phyloP scores from a whole-genome alignment of 2,329 filamentous ascomycete species.

The Alternaria consortialis region DNA sequence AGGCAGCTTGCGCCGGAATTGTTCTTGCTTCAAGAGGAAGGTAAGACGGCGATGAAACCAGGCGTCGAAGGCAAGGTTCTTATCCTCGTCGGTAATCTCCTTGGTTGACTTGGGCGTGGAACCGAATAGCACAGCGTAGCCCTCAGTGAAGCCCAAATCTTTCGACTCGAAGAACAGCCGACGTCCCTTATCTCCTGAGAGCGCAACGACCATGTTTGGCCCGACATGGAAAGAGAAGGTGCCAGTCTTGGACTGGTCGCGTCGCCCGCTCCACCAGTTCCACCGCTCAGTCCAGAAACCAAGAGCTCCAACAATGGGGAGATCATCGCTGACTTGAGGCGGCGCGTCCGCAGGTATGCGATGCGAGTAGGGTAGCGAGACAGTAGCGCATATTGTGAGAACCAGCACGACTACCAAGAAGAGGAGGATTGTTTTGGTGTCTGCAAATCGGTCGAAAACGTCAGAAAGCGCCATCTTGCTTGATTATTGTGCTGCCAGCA shows the following conservation, averaged over 20 bases:
- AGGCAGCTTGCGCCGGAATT: slow-evolving; percentile 49
- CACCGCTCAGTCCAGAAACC: slow-evolving; percentile 59
- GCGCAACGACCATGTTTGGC: slow-evolving; percentile 55
- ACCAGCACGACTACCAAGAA: slow-evolving; percentile 20
- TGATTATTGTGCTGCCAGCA: neutral
- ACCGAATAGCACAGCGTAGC: slow-evolving; percentile 47
- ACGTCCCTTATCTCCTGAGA: slow-evolving; percentile 56
- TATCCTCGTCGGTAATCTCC: slow-evolving; percentile 17
- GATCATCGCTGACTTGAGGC: slow-evolving; percentile 29
- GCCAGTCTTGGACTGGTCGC: slow-evolving; percentile 47
- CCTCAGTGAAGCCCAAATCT: slow-evolving; percentile 56
- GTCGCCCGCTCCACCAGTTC: slow-evolving; percentile 55
- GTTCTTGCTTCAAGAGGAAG: slow-evolving; percentile 37
- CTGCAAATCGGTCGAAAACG: slow-evolving; percentile 3
- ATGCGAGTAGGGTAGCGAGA: slow-evolving; percentile 30
- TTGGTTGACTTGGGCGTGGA: slow-evolving; percentile 21
- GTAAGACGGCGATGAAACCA: slow-evolving; percentile 35
- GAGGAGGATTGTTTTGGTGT: slow-evolving; percentile 20
- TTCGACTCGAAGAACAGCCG: slow-evolving; percentile 58
- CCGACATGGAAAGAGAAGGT: slow-evolving; percentile 63
- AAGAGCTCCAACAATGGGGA: slow-evolving; percentile 56
- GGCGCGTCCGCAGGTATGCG: slow-evolving; percentile 35
- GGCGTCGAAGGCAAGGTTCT: slow-evolving; percentile 26
- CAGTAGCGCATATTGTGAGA: slow-evolving; percentile 14
- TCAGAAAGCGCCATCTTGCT: slow-evolving; percentile 23